Evolutionary conservation across 768 basidiomycete genomes (phyloP).

Genomic region (Lactarius hatsudake): DNA sequence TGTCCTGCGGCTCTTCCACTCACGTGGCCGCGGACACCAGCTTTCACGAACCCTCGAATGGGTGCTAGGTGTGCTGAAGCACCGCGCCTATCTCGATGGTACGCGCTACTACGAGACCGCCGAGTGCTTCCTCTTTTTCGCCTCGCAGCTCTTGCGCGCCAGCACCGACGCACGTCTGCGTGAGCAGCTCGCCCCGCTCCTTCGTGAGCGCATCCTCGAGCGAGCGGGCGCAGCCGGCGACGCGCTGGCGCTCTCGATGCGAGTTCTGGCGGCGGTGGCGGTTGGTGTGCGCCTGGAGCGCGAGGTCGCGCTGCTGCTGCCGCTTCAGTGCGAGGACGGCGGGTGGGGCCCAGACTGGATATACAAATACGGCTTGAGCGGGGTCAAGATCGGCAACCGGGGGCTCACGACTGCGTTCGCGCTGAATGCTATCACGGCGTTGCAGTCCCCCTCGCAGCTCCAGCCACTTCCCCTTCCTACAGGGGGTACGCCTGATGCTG

Average conservation of each 20-base stretch:
- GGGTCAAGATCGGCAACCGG: constrained; percentile 50
- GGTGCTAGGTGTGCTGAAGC: constrained; percentile 47
- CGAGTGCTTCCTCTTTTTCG: constrained; percentile 53
- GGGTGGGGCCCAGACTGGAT: constrained; percentile 56
- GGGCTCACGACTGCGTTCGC: constrained; percentile 55
- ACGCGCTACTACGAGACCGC: constrained; percentile 53
- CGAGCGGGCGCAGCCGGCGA: constrained; percentile 51
- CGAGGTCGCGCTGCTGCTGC: constrained; percentile 46
- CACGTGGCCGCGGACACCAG: constrained; percentile 46
- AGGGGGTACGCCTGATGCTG: too few relatives aligned
- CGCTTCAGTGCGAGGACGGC: constrained; percentile 54
- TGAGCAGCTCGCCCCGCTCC: constrained; percentile 39
- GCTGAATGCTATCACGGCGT: constrained; percentile 45
- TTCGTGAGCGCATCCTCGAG: constrained; percentile 48
- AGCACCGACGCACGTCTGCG: constrained; percentile 37
- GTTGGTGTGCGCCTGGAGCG: constrained; percentile 43
- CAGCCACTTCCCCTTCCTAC: too few relatives aligned
- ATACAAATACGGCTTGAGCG: constrained; percentile 51
- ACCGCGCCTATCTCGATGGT: constrained; percentile 53
- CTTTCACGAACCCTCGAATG: constrained; percentile 46
- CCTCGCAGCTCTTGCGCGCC: constrained; percentile 43
- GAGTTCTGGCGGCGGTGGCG: constrained; percentile 44
- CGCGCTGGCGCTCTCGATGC: constrained; percentile 54
- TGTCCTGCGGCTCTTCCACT: constrained; percentile 49
- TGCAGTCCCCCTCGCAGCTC: constrained; percentile 8